Percentiles rank a stretch among this genome's conserved stretches.
These are phyloP conservation scores for Dendrobium huoshanense DNA, from an alignment of 106 monocot species.

Conservation along the genomic window DNA sequence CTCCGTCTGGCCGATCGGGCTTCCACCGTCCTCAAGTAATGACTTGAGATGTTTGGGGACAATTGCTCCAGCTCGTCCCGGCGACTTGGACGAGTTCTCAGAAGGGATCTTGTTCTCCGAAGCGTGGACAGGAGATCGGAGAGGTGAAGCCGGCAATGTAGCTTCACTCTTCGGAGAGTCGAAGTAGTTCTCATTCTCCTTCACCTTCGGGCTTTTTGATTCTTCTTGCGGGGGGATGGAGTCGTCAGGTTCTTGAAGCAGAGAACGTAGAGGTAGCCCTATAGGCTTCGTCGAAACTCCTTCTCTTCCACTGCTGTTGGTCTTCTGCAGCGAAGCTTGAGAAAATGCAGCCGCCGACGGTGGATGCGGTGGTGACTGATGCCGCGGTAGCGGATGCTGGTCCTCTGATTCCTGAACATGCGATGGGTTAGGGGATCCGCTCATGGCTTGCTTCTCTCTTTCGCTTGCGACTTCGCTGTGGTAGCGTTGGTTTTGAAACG, in stretches of 20 bases:
- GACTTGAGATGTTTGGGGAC: constrained; percentile 1
- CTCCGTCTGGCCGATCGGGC: neutral
- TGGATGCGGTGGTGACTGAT: too few relatives aligned
- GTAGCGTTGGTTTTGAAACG: neutral
- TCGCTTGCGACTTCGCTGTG: neutral
- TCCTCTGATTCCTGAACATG: neutral
- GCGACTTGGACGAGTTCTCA: neutral
- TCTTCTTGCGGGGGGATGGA: neutral
- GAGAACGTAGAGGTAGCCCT: neutral
- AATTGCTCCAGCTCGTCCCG: constrained; percentile 5
- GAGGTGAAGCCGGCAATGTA: neutral
- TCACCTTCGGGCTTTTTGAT: neutral
- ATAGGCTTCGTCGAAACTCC: neutral
- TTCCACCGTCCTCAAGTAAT: constrained; percentile 5
- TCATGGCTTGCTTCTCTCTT: neutral
- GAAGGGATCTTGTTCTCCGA: constrained; percentile 2
- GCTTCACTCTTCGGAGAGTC: neutral
- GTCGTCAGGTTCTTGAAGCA: neutral
- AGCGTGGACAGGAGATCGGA: constrained; percentile 9
- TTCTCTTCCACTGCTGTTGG: neutral
- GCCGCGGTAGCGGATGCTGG: neutral
- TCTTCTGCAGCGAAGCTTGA: neutral
- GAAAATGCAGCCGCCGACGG: neutral
- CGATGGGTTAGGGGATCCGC: neutral
- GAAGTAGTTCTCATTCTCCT: constrained; percentile 4